Base-by-base conservation (phyloP, 352 stramenopile genomes). In the Phytophthora megakarya region DNA sequence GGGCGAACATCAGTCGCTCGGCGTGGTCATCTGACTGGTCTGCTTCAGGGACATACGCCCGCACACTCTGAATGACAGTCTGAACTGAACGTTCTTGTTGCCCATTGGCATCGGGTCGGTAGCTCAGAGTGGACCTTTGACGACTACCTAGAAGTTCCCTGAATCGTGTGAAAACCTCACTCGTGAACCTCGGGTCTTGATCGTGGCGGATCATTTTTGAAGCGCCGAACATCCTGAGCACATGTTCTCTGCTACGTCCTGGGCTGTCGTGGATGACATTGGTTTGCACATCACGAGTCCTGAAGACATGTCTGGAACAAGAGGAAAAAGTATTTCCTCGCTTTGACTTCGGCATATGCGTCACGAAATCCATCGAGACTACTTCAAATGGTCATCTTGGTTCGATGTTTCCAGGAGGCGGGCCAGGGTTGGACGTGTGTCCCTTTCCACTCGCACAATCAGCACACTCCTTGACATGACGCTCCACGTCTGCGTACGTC, bases 61-160 rank as follows among this genome's bases (percentile, higher is more conserved):
- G 28, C 42, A 10, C 30, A 9, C 6, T 44, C 19, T 2, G 44
- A n/a, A n/a, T n/a, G n/a, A n/a, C 18, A 11, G 47, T 54, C 19
- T 54, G n/a, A 0, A 54, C 30, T 2, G 32, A 43, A 5, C 30
- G 30, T 32, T 54, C 47, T 44, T 15, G 9, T 32, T 32, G 26
- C 5, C 26, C 26, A 9, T 32, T 32, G 9, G 47, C 30, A 12
- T 54, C 30, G 1, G 46, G 47, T 8, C 32, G 47, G n/a, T 54
- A 54, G 3, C 16, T 30, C 47, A 54, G 32, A 19, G 47, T 54
- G 10, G 47, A n/a, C n/a, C n/a, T n/a, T n/a, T n/a, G n/a, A n/a
- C n/a, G n/a, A n/a, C n/a, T n/a, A n/a, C n/a, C n/a, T n/a, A n/a
- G n/a, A n/a, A n/a, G n/a, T n/a, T n/a, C n/a, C n/a, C n/a, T n/a